Evolutionary conservation across 495 filamentous ascomycete species (phyloP).

Genomic region (Trichodelitschia bisporula): DNA sequence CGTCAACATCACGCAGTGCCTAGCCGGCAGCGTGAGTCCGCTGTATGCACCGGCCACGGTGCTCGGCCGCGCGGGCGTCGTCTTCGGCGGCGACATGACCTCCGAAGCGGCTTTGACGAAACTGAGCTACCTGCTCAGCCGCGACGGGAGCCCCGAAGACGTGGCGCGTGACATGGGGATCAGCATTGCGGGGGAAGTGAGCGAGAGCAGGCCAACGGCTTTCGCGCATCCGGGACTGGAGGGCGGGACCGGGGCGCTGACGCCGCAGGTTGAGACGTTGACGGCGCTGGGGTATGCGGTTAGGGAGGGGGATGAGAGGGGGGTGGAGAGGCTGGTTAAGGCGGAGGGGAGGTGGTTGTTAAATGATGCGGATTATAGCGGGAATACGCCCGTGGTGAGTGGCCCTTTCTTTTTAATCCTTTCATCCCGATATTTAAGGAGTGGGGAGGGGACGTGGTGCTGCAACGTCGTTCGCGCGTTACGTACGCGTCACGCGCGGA

Average conservation of each 20-base stretch:
- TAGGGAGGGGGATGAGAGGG: conserved; percentile 38
- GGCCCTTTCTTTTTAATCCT: conserved; percentile 2
- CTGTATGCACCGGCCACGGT: conserved; percentile 80
- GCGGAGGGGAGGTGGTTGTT: conserved; percentile 41
- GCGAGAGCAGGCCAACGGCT: conserved; percentile 32
- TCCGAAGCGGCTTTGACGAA: conserved; percentile 88
- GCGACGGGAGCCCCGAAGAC: conserved; percentile 31
- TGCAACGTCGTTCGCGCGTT: too few relatives aligned
- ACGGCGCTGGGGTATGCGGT: conserved; percentile 66
- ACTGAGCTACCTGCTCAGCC: conserved; percentile 67
- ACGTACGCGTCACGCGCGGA: too few relatives aligned
- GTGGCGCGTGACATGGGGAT: conserved; percentile 48
- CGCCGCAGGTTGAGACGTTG: conserved; percentile 25
- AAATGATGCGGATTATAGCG: conserved; percentile 62
- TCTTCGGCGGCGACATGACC: conserved; percentile 83
- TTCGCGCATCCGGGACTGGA: conserved; percentile 39
- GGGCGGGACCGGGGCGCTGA: conserved; percentile 21
- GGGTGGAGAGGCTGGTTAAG: conserved; percentile 38
- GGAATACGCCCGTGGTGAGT: conserved; percentile 63
- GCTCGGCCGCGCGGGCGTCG: conserved; percentile 68
- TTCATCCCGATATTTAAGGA: too few relatives aligned
- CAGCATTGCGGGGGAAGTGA: conserved; percentile 69
- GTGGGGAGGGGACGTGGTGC: too few relatives aligned
- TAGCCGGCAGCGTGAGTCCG: conserved; percentile 68
- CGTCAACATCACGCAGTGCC: conserved; percentile 84